Conservation (phyloP, 148 eudicot genomes). For the Euryodendron excelsum region DNA sequence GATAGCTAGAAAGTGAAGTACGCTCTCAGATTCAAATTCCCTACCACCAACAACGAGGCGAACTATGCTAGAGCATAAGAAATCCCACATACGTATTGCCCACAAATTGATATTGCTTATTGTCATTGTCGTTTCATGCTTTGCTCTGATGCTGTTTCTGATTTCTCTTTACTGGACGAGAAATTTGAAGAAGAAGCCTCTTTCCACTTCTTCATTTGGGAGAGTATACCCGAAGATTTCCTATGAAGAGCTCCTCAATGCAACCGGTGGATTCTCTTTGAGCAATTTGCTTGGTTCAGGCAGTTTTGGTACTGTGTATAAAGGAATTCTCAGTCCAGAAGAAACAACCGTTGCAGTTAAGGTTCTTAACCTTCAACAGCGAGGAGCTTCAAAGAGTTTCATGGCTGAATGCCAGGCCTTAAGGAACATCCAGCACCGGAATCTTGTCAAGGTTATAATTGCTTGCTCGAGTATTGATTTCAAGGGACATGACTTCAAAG, state of each 20-base stretch:
- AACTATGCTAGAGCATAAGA: too few species aligned
- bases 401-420: conserved; percentile 36
- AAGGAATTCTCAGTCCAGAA: conserved; percentile 23
- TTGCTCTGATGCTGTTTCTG: too few species aligned
- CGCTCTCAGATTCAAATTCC: too few species aligned
- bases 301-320: conserved; percentile 37
- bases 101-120: too few species aligned
- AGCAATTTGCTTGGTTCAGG: conserved; percentile 35
- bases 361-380: conserved; percentile 31
- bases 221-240: not conserved
- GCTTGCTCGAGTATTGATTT: conserved; percentile 35
- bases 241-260: conserved; percentile 23
- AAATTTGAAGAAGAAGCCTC: too few species aligned
- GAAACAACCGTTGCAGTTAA: conserved; percentile 26
- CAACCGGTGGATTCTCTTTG: conserved; percentile 30
- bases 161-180: too few species aligned
- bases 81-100: too few species aligned
- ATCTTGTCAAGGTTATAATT: conserved; percentile 31
- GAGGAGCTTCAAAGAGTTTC: conserved; percentile 38
- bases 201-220: too few species aligned
- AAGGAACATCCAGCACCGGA: conserved; percentile 31
- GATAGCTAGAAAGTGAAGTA: too few species aligned
- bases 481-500: conserved; percentile 21
- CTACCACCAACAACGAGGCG: too few species aligned
- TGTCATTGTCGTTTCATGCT: too few species aligned